Percentiles rank a stretch among this genome's conserved stretches.
Evolutionary conservation across 805 yeast species (phyloP).

Genomic region (Saccharomycopsis javanensis): DNA sequence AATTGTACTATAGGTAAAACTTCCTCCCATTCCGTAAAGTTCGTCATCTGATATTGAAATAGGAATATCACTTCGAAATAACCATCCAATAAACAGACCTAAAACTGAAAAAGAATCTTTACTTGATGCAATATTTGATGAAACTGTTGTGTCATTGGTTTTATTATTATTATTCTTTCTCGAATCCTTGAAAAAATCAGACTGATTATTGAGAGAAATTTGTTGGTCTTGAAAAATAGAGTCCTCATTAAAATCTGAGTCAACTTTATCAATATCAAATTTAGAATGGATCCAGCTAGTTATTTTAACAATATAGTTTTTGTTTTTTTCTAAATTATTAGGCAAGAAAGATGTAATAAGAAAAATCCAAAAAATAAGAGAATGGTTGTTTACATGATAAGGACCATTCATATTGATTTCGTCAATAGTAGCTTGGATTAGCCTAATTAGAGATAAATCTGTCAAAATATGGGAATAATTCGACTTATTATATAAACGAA

Average conservation of each 20-base stretch:
- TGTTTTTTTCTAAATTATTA: background rate
- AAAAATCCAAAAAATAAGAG: background rate
- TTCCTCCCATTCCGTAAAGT: constrained; percentile 5
- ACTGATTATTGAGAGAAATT: background rate
- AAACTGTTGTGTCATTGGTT: background rate
- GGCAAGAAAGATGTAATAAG: background rate
- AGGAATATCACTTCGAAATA: background rate
- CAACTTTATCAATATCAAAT: background rate
- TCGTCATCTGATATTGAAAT: background rate
- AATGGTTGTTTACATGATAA: background rate
- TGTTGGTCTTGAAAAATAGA: background rate
- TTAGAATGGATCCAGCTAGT: background rate
- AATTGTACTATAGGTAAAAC: background rate
- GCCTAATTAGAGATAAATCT: background rate
- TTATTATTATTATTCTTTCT: background rate
- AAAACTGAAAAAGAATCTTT: background rate
- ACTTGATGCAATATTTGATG: background rate
- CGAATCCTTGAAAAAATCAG: background rate
- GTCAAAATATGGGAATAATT: background rate
- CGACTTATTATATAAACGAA: background rate
- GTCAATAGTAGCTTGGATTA: background rate
- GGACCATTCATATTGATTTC: background rate
- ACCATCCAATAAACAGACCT: constrained; percentile 5
- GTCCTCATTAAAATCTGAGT: background rate
- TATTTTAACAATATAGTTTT: background rate